Evolutionary conservation across 371 early-diverging fungal genomes (phyloP), one percentile per base, ranked within the genome.

Genomic region (Coemansia sp.): DNA sequence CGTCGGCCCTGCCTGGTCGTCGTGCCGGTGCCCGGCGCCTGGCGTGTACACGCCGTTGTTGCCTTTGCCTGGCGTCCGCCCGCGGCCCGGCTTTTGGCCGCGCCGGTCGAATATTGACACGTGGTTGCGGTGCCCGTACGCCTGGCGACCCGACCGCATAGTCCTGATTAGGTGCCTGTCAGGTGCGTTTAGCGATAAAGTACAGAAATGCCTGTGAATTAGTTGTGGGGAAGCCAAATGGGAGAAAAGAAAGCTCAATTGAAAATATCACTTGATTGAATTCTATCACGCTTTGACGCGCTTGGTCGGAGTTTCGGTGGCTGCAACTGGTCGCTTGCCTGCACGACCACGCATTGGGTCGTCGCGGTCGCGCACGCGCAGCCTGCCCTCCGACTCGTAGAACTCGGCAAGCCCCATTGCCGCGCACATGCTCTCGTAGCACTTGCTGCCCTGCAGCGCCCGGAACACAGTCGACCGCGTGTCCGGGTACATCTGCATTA

Each of bases 401-500:
- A 64, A 65, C n/a, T 73, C 70, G 4, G 34, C 20, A 14, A 74
- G 50, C 2, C 62, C 74, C 32, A 74, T 35, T 1, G 63, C 65
- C 4, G 50, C 63, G 34, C 75, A 74, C 70, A 74, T 61, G 10
- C 54, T 54, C 41, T 48, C 55, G 56, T 69, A 62, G 20, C 53
- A 34, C 34, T 58, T 52, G 30, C 70, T 38, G 31, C 38, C 36
- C 26, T 57, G 65, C 41, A 70, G 49, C 13, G 30, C 43, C 31
- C 13, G 11, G 39, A 48, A 89, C 32, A 74, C 55, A 0, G 77
- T 61, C 2, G 85, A 80, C 50, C 73, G 71, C n/a, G 84, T 68
- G 5, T 87, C 83, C 2, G 82, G 84, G 62, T 86, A 84, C 91
- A 95, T 94, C 57, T 92, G 88, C 81, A 94, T 77, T 26, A 94